Evolutionary conservation across 352 stramenopile genomes (phyloP), one percentile per base, ranked within the genome.

Genomic region (Phytophthora ohioensis): DNA sequence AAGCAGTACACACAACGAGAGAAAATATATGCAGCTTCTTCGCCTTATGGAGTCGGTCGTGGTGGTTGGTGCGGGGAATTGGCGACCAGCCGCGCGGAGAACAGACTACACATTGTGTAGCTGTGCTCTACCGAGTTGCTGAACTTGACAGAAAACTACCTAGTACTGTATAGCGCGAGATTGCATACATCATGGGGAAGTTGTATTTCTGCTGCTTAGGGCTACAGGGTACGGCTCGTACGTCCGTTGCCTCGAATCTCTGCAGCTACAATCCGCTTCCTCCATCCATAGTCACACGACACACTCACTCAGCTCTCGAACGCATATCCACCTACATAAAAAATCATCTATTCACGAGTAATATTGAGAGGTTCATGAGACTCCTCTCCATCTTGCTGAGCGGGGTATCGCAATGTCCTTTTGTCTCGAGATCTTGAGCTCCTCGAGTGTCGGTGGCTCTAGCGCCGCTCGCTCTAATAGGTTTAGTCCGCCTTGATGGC

Each of bases 401-500:
- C 35, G 34, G 57, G 32, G 12, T 35, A 30, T 41, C 35, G 45
- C 21, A 41, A n/a, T 27, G 45, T 60, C 31, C 38, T 48, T 48
- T 49, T 8, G n/a, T 57, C 57, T 65, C 46, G 30, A 39, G 21
- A 27, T 12, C 15, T 48, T n/a, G 12, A 17, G 39, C 5, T 46
- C 39, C 9, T 53, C 46, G 46, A 53, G 48, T 55, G 31, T 21
- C 34, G 36, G 32, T 12, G 10, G n/a, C 7, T 57, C 51, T 56
- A 31, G 32, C 49, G 49, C 11, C 35, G 31, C 13, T 35, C 17
- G 17, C 32, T 39, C 36, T 47, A 48, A 21, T 64, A 43, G 21
- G 32, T 47, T 67, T 73, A 91, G 10, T 78, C 77, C 6, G 80
- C 75, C 67, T 93, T 92, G 62, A 93, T 79, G 21, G 78, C 75